Evolutionary conservation across 2,329 filamentous ascomycete genomes (phyloP).

Genomic region (Cercospora janseana): DNA sequence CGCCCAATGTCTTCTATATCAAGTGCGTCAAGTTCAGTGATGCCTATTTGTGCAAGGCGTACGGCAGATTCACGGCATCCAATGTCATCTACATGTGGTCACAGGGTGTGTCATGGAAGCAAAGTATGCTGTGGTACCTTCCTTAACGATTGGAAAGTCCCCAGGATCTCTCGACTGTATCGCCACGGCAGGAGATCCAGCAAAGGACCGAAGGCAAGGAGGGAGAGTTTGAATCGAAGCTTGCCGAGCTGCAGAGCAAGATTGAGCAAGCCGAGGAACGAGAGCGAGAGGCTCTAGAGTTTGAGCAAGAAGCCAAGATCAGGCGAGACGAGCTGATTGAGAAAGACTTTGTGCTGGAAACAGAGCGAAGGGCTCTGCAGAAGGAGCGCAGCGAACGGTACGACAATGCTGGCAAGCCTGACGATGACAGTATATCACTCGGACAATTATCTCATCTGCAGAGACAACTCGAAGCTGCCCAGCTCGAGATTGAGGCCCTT

Average conservation of each 20-base stretch:
- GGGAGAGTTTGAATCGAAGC: neutral
- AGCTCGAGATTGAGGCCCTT: constrained; percentile 8
- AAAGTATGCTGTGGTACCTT: constrained; percentile 16
- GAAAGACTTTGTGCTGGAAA: constrained; percentile 8
- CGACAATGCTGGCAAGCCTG: neutral
- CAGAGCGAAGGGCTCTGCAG: constrained; percentile 1
- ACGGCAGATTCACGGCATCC: constrained; percentile 10
- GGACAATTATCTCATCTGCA: constrained; percentile 3
- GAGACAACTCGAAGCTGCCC: constrained; percentile 1
- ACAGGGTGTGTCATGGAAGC: constrained; percentile 1
- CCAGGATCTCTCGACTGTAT: neutral
- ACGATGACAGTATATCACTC: constrained; percentile 1
- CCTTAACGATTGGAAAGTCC: constrained; percentile 7
- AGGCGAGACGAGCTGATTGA: constrained; percentile 10
- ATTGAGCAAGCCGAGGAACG: constrained; percentile 9
- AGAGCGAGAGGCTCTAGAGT: constrained; percentile 10
- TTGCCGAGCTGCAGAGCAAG: constrained; percentile 6
- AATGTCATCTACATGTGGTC: constrained; percentile 10
- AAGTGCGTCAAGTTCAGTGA: constrained; percentile 9
- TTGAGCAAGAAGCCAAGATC: constrained; percentile 10
- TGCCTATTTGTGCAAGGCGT: constrained; percentile 13
- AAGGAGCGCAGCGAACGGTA: neutral
- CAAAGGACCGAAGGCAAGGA: constrained; percentile 7
- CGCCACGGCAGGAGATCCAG: constrained; percentile 3
- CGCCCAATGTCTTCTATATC: constrained; percentile 16